These are phyloP conservation scores for Hymenoscyphus repandus DNA, from an alignment of 2,329 filamentous ascomycete species.

Conservation along the genomic window DNA sequence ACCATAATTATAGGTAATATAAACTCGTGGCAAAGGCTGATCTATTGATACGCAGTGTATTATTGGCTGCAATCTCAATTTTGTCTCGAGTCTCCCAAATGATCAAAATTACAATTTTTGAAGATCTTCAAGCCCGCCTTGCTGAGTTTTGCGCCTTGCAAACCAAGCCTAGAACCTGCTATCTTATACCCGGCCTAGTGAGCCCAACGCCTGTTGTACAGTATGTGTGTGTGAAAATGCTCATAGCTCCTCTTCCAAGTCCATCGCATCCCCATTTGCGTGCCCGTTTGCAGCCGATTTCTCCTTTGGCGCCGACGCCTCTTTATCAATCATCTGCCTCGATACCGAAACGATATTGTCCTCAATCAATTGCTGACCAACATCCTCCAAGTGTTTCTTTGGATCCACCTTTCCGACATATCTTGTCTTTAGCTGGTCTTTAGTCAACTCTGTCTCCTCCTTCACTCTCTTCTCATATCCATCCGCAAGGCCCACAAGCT, in stretches of 20 bases:
- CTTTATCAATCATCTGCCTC: constrained; percentile 98
- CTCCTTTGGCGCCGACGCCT: constrained; percentile 83
- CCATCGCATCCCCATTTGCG: constrained; percentile 28
- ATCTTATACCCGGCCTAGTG: constrained; percentile 8
- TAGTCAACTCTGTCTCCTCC: constrained; percentile 94
- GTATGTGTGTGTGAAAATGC: constrained; percentile 40
- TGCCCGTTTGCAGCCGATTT: constrained; percentile 45
- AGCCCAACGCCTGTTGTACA: constrained; percentile 33
- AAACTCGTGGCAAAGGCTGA: too few relatives aligned
- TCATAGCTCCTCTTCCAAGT: constrained; percentile 32
- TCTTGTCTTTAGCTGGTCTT: constrained; percentile 96
- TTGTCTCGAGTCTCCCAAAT: too few relatives aligned
- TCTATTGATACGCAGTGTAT: too few relatives aligned
- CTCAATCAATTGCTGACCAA: constrained; percentile 94
- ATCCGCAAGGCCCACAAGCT: constrained; percentile 83
- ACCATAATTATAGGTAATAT: too few relatives aligned
- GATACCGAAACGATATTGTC: constrained; percentile 99
- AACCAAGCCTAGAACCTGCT: not conserved
- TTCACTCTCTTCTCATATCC: constrained; percentile 98
- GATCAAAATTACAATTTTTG: not conserved
- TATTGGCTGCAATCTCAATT: too few relatives aligned
- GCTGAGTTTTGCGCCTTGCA: not conserved
- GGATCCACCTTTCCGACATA: constrained; percentile 98
- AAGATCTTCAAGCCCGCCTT: not conserved
- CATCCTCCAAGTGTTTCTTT: constrained; percentile 98